Base-by-base conservation (phyloP, 768 basidiomycete genomes). In the Mycena vitilis region DNA sequence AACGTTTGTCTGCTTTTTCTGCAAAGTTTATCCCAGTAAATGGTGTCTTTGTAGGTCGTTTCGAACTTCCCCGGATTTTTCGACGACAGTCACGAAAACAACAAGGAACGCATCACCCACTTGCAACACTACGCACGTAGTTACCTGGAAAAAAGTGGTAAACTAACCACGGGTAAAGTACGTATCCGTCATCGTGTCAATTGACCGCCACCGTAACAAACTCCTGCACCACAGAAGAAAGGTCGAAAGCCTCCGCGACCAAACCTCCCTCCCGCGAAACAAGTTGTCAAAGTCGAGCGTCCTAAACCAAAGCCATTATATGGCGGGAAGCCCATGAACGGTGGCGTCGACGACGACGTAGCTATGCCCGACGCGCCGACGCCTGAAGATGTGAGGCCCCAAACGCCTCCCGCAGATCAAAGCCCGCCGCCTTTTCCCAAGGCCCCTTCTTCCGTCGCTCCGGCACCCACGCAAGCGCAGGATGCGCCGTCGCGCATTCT, bases 61-160 rank as follows among this genome's bases (percentile, higher is more conserved):
- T 5, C 5, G 0, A n/a, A 4, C 2, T 69, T 69, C 15, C 60
- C 68, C 0, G 63, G 52, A 4, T 42, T 42, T 20, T 69, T 69
- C 60, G 22, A 45, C 18, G 45, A 55, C 0, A 36, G 3, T 0
- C 48, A 55, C 16, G 55, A 56, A 0, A 69, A 69, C 40, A 44
- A 42, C 20, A 42, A 57, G n/a, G 47, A 69, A 8, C 63, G 68
- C 7, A 2, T 69, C 10, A 8, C 38, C 2, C 10, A 9, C 0
- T 62, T 69, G 0, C 38, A 65, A 34, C 15, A 23, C 5, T 69
- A 69, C 20, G 68, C 63, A 2, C 12, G 16, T 12, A 58, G 49
- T 20, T 69, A 69, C 34, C 30, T 69, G 1, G 11, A 56, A 4
- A 69, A 69, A 25, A 65, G 63, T 25, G 59, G 63, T 3, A 69